These are phyloP conservation scores for Neonectria neomacrospora DNA, from an alignment of 2,329 filamentous ascomycete genomes.

Conservation along the genomic window DNA sequence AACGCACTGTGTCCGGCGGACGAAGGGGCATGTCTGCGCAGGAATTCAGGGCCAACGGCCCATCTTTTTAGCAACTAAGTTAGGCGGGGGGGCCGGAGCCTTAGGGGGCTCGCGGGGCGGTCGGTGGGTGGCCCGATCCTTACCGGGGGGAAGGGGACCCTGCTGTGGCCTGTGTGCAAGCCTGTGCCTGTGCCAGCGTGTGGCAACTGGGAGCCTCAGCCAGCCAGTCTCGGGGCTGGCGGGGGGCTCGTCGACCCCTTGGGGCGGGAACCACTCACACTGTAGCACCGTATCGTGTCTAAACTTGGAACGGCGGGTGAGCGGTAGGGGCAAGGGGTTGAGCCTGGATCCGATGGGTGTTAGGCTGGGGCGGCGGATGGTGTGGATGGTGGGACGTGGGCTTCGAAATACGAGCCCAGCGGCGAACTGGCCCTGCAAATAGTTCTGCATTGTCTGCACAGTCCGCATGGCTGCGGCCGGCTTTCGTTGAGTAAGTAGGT, in stretches of 20 bases:
- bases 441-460: slow-evolving; percentile 10
- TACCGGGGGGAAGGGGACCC: slow-evolving; percentile 12
- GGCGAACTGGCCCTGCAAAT: slow-evolving; percentile 14
- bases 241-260: slow-evolving; percentile 9
- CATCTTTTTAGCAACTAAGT: slow-evolving; percentile 40
- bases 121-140: slow-evolving; percentile 28
- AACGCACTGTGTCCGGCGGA: slow-evolving; percentile 38
- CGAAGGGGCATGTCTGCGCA: background rate
- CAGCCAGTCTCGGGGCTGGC: slow-evolving; percentile 16
- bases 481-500: background rate
- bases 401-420: slow-evolving; percentile 29
- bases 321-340: slow-evolving; percentile 23
- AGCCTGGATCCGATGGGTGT: slow-evolving; percentile 5
- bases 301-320: slow-evolving; percentile 34
- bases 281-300: slow-evolving; percentile 29
- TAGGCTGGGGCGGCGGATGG: background rate
- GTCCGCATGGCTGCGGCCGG: background rate
- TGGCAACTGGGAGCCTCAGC: slow-evolving; percentile 12
- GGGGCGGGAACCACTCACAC: slow-evolving; percentile 24
- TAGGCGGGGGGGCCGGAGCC: slow-evolving; percentile 29
- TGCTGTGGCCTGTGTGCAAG: slow-evolving; percentile 7
- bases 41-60: slow-evolving; percentile 40
- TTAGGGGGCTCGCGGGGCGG: slow-evolving; percentile 29
- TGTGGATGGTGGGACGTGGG: slow-evolving; percentile 13
- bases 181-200: slow-evolving; percentile 12